A percentile compares a stretch with the other conserved stretches of the same genome.
Evolutionary conservation across 495 filamentous ascomycete genomes (phyloP).

Genomic region (Hyaloscypha finlandica): DNA sequence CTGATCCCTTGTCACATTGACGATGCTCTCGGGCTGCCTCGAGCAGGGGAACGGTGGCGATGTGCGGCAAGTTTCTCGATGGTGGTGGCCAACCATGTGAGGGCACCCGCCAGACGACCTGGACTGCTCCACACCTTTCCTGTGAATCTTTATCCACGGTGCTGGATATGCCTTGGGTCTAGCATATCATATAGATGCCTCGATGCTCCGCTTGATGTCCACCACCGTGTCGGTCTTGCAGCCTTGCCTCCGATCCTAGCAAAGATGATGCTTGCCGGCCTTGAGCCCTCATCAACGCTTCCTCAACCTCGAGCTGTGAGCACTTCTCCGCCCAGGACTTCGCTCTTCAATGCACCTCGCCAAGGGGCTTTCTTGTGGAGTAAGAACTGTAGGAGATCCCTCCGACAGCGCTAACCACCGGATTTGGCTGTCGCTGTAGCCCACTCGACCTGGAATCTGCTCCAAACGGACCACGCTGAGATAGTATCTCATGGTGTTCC

Average conservation of each 20-base stretch:
- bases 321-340: neutral
- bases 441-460: neutral
- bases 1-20: no score
- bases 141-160: neutral
- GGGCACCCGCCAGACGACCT: neutral
- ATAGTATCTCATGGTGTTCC: slow-evolving; percentile 13
- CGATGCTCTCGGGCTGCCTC: neutral
- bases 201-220: neutral
- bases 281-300: neutral
- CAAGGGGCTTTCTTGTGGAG: neutral
- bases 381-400: neutral
- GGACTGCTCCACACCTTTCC: neutral
- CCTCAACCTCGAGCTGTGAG: neutral
- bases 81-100: neutral
- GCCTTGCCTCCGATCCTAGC: neutral
- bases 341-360: neutral
- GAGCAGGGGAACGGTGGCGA: no score
- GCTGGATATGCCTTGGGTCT: neutral
- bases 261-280: neutral
- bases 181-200: neutral
- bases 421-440: neutral
- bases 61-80: no score
- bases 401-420: neutral
- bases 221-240: neutral
- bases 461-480: neutral